Conservation (phyloP, 2,329 filamentous ascomycete species). For the Aureobasidium mangrovei region DNA sequence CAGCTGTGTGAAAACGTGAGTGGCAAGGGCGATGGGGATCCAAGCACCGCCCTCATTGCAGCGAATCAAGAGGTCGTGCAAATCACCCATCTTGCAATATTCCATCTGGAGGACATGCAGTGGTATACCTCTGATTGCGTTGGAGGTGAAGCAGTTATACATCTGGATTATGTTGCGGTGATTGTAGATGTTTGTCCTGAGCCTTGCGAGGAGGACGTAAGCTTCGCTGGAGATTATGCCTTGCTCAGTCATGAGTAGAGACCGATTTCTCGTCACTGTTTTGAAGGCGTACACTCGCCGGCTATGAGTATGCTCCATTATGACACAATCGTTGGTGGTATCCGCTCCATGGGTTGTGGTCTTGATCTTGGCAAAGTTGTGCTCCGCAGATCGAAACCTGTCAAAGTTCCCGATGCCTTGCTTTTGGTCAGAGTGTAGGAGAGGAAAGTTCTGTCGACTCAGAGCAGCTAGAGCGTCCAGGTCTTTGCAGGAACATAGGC, state of each 20-base stretch:
- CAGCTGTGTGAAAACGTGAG: conserved; percentile 16
- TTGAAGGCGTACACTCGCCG: not conserved
- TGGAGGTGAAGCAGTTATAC: not conserved
- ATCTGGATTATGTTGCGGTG: not conserved
- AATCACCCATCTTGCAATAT: conserved; percentile 17
- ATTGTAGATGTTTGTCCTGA: not conserved
- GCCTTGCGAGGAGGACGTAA: not conserved
- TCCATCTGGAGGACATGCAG: conserved; percentile 16
- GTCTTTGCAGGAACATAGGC: not conserved
- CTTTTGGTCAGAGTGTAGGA: not conserved
- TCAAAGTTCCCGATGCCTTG: not conserved
- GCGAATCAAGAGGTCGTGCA: conserved; percentile 11
- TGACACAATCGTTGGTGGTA: not conserved
- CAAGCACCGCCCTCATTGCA: not conserved
- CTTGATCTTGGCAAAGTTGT: not conserved
- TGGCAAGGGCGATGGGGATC: conserved; percentile 17
- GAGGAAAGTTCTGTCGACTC: not conserved
- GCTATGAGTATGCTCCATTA: not conserved
- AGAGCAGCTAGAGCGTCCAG: not conserved
- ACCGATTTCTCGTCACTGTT: not conserved
- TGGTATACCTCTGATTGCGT: not conserved
- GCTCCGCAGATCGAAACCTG: not conserved
- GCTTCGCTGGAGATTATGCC: not conserved
- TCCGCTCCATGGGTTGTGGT: not conserved
- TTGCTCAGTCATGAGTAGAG: not conserved